phyloP scores from a whole-genome alignment of 2,329 filamentous ascomycete genomes.

The Magnaporthiopsis poae region DNA sequence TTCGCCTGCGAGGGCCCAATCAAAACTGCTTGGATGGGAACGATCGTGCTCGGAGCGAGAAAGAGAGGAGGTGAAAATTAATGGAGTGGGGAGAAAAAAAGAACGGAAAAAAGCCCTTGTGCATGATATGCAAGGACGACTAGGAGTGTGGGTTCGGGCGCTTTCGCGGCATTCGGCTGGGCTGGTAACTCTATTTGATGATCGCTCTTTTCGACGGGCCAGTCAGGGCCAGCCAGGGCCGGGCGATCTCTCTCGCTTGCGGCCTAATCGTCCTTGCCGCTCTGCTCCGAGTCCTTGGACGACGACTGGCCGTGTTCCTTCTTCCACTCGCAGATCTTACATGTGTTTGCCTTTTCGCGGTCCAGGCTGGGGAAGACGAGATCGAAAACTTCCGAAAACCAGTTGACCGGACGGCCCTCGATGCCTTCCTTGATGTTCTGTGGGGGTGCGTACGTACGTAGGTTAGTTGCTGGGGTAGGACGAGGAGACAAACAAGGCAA shows the following conservation, averaged over 20 bases:
- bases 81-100: background rate
- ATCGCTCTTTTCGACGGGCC: background rate
- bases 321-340: slow-evolving; percentile 52
- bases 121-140: background rate
- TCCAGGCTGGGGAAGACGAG: slow-evolving; percentile 80
- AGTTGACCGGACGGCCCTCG: slow-evolving; percentile 78
- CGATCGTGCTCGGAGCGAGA: background rate
- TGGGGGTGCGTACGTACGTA: background rate
- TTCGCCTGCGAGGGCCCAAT: background rate
- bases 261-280: slow-evolving; percentile 24
- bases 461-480: background rate
- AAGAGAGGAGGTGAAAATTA: background rate
- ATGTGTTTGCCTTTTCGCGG: slow-evolving; percentile 60
- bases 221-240: background rate
- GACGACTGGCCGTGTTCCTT: slow-evolving; percentile 35
- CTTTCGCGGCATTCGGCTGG: background rate
- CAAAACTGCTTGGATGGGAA: background rate
- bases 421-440: slow-evolving; percentile 98
- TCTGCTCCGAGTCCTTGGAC: slow-evolving; percentile 50
- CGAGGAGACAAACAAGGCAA: background rate
- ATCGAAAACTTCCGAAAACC: slow-evolving; percentile 90
- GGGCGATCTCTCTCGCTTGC: background rate
- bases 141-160: background rate
- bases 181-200: background rate
- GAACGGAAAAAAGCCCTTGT: background rate